Percentiles rank a stretch among this genome's conserved stretches.
phyloP scores from a whole-genome alignment of 192 early-diverging fungal species.

The Coemansia pectinata region DNA sequence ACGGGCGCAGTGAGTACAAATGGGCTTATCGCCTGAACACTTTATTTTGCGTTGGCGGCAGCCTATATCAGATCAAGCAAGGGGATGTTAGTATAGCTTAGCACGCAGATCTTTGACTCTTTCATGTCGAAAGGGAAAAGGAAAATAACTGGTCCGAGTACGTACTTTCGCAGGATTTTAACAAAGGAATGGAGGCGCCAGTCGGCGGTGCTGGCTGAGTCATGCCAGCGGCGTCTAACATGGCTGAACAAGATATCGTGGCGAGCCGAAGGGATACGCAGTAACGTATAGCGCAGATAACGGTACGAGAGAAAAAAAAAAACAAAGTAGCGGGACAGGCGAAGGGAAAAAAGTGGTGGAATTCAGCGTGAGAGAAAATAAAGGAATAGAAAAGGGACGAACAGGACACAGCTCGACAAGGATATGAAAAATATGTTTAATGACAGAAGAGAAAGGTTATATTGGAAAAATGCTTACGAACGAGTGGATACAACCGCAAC shows the following conservation, averaged over 20 bases:
- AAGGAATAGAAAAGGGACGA: background rate
- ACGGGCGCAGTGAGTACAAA: slow-evolving; percentile 49
- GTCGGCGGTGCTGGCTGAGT: slow-evolving; percentile 12
- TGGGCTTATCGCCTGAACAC: slow-evolving; percentile 53
- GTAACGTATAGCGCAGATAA: background rate
- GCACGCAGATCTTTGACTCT: background rate
- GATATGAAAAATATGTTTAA: background rate
- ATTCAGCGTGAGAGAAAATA: slow-evolving; percentile 1
- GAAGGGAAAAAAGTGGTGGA: background rate
- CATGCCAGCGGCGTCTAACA: slow-evolving; percentile 3
- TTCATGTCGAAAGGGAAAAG: background rate
- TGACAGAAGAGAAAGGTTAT: background rate
- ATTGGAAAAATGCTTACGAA: background rate
- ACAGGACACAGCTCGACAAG: slow-evolving; percentile 4
- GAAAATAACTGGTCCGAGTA: background rate
- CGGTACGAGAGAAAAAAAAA: no score
- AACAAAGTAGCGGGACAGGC: no score
- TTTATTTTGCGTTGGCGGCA: slow-evolving; percentile 55
- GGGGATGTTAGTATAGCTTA: background rate
- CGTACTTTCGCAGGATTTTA: slow-evolving; percentile 57
- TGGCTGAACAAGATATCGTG: background rate
- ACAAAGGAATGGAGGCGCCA: slow-evolving; percentile 35
- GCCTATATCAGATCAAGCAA: slow-evolving; percentile 28
- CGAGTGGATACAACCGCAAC: background rate
- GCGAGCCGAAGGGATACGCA: background rate